Evolutionary conservation across 148 eudicot genomes (phyloP).

Genomic region (Cornus kousa): DNA sequence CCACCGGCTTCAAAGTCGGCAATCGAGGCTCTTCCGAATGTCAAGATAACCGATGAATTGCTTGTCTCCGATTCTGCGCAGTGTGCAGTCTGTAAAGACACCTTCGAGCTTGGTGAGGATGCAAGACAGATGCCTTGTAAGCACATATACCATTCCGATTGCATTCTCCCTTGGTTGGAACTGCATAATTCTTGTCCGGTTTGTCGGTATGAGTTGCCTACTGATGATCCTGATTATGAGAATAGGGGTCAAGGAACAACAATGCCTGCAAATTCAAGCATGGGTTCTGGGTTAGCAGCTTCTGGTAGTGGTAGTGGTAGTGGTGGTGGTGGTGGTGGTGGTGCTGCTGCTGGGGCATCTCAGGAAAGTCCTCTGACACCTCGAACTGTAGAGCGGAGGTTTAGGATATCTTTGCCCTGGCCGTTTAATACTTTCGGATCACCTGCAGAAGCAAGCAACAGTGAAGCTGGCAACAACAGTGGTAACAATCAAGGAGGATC

Average conservation of each 20-base stretch:
- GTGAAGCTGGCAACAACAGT: slow-evolving; percentile 22
- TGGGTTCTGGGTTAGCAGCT: background rate
- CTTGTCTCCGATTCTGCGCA: slow-evolving; percentile 19
- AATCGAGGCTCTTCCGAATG: slow-evolving; percentile 13
- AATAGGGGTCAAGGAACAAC: slow-evolving; percentile 16
- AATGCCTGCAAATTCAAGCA: background rate
- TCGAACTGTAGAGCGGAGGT: slow-evolving; percentile 13
- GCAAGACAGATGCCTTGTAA: slow-evolving; percentile 43
- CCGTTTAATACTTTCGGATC: slow-evolving; percentile 41
- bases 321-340: background rate
- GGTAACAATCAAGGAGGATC: slow-evolving; percentile 19
- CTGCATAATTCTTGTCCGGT: slow-evolving; percentile 46
- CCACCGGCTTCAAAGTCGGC: slow-evolving; percentile 32
- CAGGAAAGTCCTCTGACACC: slow-evolving; percentile 17
- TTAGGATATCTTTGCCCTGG: slow-evolving; percentile 55
- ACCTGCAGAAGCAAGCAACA: slow-evolving; percentile 42
- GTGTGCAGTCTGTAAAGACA: slow-evolving; percentile 36
- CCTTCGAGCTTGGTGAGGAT: slow-evolving; percentile 24
- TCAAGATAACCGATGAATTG: slow-evolving; percentile 18
- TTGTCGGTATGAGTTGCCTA: slow-evolving; percentile 45
- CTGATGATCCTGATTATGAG: slow-evolving; percentile 41
- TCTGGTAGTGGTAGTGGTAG: background rate
- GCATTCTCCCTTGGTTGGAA: slow-evolving; percentile 43
- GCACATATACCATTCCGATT: slow-evolving; percentile 33
- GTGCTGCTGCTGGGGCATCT: slow-evolving; percentile 1